Evolutionary conservation across 805 yeast genomes (phyloP).

Genomic region (Debaryomyces tyrocola): DNA sequence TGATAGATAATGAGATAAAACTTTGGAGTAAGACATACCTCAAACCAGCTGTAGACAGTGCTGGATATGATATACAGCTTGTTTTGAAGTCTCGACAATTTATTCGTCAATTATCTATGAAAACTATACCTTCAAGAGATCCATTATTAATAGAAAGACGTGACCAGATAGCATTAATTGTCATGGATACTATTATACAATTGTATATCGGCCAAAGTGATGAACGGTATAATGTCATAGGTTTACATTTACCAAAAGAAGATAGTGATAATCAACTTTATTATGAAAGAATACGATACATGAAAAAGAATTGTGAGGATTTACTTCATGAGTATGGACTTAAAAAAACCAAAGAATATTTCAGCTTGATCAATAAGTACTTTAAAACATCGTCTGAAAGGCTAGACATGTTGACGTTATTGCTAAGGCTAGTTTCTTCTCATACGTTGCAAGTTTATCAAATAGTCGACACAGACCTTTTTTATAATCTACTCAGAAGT

Average conservation of each 20-base stretch:
- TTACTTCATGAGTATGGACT: conserved; percentile 45
- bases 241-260: conserved; percentile 11
- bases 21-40: conserved; percentile 53
- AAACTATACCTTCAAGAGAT: conserved; percentile 20
- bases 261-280: conserved; percentile 30
- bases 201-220: conserved; percentile 22
- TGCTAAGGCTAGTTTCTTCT: conserved; percentile 32
- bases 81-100: conserved; percentile 31
- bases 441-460: conserved; percentile 23
- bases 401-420: conserved; percentile 36
- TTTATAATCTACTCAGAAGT: conserved; percentile 36
- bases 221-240: conserved; percentile 15
- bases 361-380: conserved; percentile 34
- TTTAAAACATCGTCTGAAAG: conserved; percentile 35
- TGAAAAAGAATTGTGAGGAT: conserved; percentile 42
- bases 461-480: conserved; percentile 35
- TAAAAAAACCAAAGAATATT: conserved; percentile 35
- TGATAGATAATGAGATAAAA: conserved; percentile 30
- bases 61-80: conserved; percentile 47
- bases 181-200: conserved; percentile 23
- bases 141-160: conserved; percentile 16
- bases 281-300: conserved; percentile 51
- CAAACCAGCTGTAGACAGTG: conserved; percentile 57
- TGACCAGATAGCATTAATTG: conserved; percentile 17
- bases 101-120: conserved; percentile 18